These are phyloP conservation scores for Lodderomyces metapsilosis DNA, from an alignment of 1,139 yeast species.

Conservation along the genomic window DNA sequence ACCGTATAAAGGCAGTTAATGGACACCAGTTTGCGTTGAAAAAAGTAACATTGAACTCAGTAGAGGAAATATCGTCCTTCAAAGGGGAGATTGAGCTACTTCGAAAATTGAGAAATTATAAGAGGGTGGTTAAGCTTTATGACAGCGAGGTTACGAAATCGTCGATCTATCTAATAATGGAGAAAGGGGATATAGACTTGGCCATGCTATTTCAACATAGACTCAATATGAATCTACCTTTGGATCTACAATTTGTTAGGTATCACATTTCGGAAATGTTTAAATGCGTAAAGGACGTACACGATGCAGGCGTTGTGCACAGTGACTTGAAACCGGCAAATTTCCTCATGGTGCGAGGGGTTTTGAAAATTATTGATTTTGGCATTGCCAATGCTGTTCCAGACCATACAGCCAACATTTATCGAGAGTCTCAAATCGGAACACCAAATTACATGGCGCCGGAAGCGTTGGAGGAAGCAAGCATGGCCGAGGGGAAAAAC, in stretches of 20 bases:
- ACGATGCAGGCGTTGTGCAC: constrained; percentile 84
- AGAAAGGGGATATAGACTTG: constrained; percentile 90
- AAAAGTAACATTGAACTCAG: constrained; percentile 76
- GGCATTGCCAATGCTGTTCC: constrained; percentile 96
- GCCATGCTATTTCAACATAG: constrained; percentile 76
- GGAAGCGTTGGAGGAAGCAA: constrained; percentile 76
- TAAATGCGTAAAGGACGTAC: constrained; percentile 85
- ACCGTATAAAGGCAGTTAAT: constrained; percentile 64
- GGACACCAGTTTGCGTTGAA: constrained; percentile 75
- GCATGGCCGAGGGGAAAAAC: constrained; percentile 24
- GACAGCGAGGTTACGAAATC: constrained; percentile 72
- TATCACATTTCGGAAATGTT: constrained; percentile 80
- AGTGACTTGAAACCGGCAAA: constrained; percentile 96
- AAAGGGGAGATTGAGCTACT: constrained; percentile 87
- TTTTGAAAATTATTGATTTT: constrained; percentile 86
- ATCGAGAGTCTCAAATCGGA: constrained; percentile 89
- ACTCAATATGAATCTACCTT: constrained; percentile 38
- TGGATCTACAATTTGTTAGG: constrained; percentile 77
- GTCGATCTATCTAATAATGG: constrained; percentile 78
- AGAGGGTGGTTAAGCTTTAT: constrained; percentile 74
- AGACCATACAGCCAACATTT: constrained; percentile 86
- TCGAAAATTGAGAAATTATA: constrained; percentile 55
- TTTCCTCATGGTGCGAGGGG: constrained; percentile 82
- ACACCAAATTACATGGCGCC: constrained; percentile 99
- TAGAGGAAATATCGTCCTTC: constrained; percentile 75